Percentiles rank a stretch among this genome's conserved stretches.
Conservation (phyloP, 2,329 filamentous ascomycete species). For the Hypoxylon sp. region DNA sequence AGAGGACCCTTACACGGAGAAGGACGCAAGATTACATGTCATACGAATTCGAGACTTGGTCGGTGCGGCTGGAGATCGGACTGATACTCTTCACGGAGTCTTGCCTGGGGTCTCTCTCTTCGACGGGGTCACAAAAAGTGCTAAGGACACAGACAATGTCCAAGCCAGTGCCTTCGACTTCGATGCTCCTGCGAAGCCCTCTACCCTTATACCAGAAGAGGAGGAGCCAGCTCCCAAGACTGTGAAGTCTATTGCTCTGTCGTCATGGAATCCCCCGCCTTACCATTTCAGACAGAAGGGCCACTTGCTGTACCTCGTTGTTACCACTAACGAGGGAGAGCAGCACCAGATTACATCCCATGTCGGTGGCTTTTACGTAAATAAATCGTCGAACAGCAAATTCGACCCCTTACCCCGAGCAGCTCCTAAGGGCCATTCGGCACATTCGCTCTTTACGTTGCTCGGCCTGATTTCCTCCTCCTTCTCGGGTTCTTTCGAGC, state of each 20-base stretch:
- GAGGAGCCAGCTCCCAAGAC: constrained; percentile 82
- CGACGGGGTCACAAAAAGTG: constrained; percentile 71
- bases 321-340: constrained; percentile 93
- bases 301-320: constrained; percentile 87
- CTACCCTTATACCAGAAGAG: constrained; percentile 73
- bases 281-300: constrained; percentile 90
- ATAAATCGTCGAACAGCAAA: constrained; percentile 93
- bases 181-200: constrained; percentile 70
- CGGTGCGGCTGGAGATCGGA: constrained; percentile 86
- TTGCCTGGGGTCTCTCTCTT: constrained; percentile 86
- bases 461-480: constrained; percentile 82
- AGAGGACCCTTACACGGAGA: constrained; percentile 97
- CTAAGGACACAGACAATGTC: constrained; percentile 48
- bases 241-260: constrained; percentile 86
- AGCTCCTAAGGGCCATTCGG: constrained; percentile 77
- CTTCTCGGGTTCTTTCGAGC: constrained; percentile 77
- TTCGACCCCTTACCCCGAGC: constrained; percentile 89
- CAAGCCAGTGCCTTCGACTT: constrained; percentile 73
- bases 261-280: constrained; percentile 95
- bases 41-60: constrained; percentile 91
- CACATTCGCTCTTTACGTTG: constrained; percentile 86
- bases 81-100: constrained; percentile 86
- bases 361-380: constrained; percentile 95
- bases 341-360: constrained; percentile 93
- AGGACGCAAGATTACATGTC: constrained; percentile 94